Evolutionary conservation across 2,329 filamentous ascomycete species (phyloP), one percentile per base, ranked within the genome.

Genomic region (Alternaria sp.): DNA sequence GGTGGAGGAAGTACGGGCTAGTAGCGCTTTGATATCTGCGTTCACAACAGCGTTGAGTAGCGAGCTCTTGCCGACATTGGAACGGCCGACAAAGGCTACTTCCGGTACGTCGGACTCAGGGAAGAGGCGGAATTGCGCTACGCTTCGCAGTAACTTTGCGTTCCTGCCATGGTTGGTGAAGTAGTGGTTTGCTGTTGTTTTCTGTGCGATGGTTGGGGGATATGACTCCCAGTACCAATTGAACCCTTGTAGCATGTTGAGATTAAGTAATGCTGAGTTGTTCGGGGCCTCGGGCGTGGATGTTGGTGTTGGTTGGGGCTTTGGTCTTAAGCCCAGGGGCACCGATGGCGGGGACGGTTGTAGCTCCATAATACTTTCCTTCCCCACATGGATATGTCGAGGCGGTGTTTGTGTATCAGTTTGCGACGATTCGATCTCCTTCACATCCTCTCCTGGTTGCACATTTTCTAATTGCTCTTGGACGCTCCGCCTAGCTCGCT

Each of bases 21-120:
- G 55, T 1, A 62, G 72, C 48, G 70, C 80, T 67, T 55, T 79
- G 71, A 73, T 89, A 82, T 73, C 63, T 5, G 67, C 67, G n/a
- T 67, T 67, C 34, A 73, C 65, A 8, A 91, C 77, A 3, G 86
- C 85, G 71, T 92, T 92, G 26, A 91, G 79, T 4, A 91, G 71
- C 2, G 83, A 85, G 53, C 84, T 87, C 77, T 92, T 91, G 52
- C 89, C 89, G 5, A 90, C 88, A 69, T 92, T 92, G 37, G 85
- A 88, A 45, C 89, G 83, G 17, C 89, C 89, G 4, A 91, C 80
- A 70, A 92, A 90, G 39, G 84, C 85, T 13, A 89, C 82, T 78
- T 90, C 86, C 1, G 86, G 86, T 29, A 84, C 77, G 1, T 80
- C 71, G 1, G 80, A 82, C 8, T 81, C 80, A 7, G 86, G 84